Evolutionary conservation across 2,329 filamentous ascomycete genomes (phyloP).

Genomic region (Alternaria gaisen): DNA sequence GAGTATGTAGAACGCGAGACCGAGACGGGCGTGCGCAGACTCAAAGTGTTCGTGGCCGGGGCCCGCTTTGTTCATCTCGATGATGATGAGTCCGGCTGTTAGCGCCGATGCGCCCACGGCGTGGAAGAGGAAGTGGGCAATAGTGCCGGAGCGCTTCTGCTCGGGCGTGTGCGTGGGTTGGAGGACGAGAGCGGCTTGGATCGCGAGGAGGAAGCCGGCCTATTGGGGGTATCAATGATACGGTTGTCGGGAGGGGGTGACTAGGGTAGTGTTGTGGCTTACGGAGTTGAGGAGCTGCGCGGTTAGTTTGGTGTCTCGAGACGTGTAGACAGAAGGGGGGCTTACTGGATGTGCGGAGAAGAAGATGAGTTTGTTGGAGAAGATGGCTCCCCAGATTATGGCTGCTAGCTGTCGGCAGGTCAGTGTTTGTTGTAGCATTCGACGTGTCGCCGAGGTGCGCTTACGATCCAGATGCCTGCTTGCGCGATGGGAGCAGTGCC

Average conservation of each 20-base stretch:
- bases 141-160: conserved; percentile 73
- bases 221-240: conserved; percentile 31
- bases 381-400: conserved; percentile 80
- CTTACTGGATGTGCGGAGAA: conserved; percentile 89
- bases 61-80: conserved; percentile 84
- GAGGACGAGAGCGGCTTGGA: conserved; percentile 82
- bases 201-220: conserved; percentile 75
- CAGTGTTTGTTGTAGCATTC: conserved; percentile 12
- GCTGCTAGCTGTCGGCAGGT: conserved; percentile 65
- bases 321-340: background rate
- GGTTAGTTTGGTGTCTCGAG: conserved; percentile 15
- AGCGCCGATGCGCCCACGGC: conserved; percentile 69
- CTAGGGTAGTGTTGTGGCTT: conserved; percentile 25
- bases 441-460: conserved; percentile 28
- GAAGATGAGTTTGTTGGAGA: conserved; percentile 75
- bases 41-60: conserved; percentile 76
- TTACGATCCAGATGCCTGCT: conserved; percentile 74
- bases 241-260: conserved; percentile 19
- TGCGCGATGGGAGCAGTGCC: conserved; percentile 85
- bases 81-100: conserved; percentile 71
- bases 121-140: conserved; percentile 76
- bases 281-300: conserved; percentile 62
- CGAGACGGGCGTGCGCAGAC: conserved; percentile 82
- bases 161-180: conserved; percentile 82
- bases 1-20: conserved; percentile 75